Evolutionary conservation across 1,139 yeast species (phyloP).

Genomic region (Candida sp.): DNA sequence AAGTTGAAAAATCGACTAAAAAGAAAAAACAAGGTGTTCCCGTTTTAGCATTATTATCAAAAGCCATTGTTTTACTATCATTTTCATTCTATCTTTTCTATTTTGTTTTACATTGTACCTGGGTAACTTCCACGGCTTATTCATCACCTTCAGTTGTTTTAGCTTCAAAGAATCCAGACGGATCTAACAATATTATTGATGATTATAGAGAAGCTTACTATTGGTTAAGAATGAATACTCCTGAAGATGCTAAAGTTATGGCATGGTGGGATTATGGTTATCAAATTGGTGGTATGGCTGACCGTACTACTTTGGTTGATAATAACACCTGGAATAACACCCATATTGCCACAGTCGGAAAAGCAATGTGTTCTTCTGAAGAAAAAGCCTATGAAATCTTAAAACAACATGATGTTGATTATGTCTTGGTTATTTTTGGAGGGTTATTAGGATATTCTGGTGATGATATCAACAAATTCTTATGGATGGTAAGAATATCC

Average conservation of each 20-base stretch:
- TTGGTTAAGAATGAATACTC: slow-evolving; percentile 98
- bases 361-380: slow-evolving; percentile 92
- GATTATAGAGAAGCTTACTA: slow-evolving; percentile 99
- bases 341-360: slow-evolving; percentile 99
- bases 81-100: slow-evolving; percentile 72
- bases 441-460: slow-evolving; percentile 94
- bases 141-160: slow-evolving; percentile 98
- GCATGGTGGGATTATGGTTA: slow-evolving; percentile 99
- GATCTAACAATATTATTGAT: slow-evolving; percentile 81
- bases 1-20: slow-evolving; percentile 7
- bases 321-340: slow-evolving; percentile 99
- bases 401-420: slow-evolving; percentile 92
- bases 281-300: slow-evolving; percentile 99
- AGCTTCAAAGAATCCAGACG: slow-evolving; percentile 83
- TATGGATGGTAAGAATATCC: slow-evolving; percentile 99
- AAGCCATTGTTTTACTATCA: slow-evolving; percentile 61
- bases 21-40: slow-evolving; percentile 15
- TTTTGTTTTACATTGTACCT: slow-evolving; percentile 93
- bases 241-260: slow-evolving; percentile 94
- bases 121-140: slow-evolving; percentile 96
- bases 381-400: slow-evolving; percentile 86
- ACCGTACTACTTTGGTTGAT: slow-evolving; percentile 96
- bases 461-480: slow-evolving; percentile 93
- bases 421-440: slow-evolving; percentile 90
- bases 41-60: slow-evolving; percentile 47